Percentiles rank a stretch among this genome's conserved stretches.
These are phyloP conservation scores for Lactifluus pinguis DNA, from an alignment of 768 basidiomycete genomes.

Conservation along the genomic window DNA sequence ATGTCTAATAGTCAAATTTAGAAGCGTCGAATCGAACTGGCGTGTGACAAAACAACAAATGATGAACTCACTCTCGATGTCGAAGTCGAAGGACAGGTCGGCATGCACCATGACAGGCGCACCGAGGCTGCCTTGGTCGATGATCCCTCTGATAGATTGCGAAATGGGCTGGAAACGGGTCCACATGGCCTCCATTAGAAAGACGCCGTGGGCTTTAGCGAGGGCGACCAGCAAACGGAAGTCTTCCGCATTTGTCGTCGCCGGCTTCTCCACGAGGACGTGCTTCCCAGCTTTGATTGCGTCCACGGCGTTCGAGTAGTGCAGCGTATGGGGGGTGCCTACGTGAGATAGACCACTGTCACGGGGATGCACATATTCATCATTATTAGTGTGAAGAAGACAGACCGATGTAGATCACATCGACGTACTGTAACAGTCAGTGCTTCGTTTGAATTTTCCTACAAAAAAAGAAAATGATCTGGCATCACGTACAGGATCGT, in stretches of 20 bases:
- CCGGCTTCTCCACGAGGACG: slow-evolving; percentile 85
- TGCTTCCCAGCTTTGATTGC: slow-evolving; percentile 76
- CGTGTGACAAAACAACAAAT: not conserved
- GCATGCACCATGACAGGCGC: slow-evolving; percentile 60
- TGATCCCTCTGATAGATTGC: slow-evolving; percentile 52
- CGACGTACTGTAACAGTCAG: slow-evolving; percentile 40
- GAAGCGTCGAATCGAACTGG: not conserved
- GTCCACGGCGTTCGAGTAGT: slow-evolving; percentile 68
- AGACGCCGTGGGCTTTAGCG: slow-evolving; percentile 70
- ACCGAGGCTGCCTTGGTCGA: slow-evolving; percentile 56
- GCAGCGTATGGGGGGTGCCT: slow-evolving; percentile 82
- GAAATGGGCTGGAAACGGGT: slow-evolving; percentile 72
- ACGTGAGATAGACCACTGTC: not conserved
- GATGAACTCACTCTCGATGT: slow-evolving; percentile 47
- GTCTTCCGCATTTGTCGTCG: slow-evolving; percentile 70
- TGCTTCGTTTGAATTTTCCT: no score
- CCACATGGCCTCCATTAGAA: slow-evolving; percentile 93
- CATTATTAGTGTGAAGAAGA: not conserved
- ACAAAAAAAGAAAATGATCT: not conserved
- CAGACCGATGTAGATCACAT: slow-evolving; percentile 67
- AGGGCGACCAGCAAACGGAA: slow-evolving; percentile 61
- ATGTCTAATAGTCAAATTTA: slow-evolving; percentile 36
- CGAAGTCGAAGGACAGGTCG: slow-evolving; percentile 66
- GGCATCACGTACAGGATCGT: slow-evolving; percentile 2
- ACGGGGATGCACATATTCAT: not conserved